Evolutionary conservation across 345 rosid genomes (phyloP).

Genomic region (Acer saccharum): DNA sequence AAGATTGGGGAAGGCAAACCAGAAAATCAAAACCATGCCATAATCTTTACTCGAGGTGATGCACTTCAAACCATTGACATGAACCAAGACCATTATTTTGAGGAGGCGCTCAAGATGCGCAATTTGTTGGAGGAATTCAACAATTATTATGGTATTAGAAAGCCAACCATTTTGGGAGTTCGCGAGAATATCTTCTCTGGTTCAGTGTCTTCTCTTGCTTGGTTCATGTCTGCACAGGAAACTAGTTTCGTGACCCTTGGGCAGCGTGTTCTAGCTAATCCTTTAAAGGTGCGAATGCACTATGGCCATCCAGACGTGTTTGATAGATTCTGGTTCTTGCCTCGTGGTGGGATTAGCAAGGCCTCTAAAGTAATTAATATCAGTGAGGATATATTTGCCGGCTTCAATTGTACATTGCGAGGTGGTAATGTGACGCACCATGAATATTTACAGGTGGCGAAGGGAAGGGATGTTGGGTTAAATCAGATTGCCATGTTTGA

Average conservation of each 20-base stretch:
- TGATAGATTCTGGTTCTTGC: slow-evolving; percentile 87
- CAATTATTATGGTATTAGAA: slow-evolving; percentile 68
- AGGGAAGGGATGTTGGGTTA: slow-evolving; percentile 91
- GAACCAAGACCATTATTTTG: slow-evolving; percentile 93
- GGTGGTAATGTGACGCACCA: slow-evolving; percentile 96
- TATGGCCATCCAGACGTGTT: slow-evolving; percentile 96
- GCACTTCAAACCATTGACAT: slow-evolving; percentile 95
- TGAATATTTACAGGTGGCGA: slow-evolving; percentile 91
- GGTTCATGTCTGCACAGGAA: slow-evolving; percentile 96
- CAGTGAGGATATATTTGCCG: slow-evolving; percentile 95
- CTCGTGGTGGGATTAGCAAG: slow-evolving; percentile 90
- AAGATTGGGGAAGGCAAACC: slow-evolving; percentile 97
- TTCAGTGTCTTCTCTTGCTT: slow-evolving; percentile 88
- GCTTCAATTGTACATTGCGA: slow-evolving; percentile 86
- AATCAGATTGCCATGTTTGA: slow-evolving; percentile 87
- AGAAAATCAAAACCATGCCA: slow-evolving; percentile 95
- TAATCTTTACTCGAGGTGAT: slow-evolving; percentile 92
- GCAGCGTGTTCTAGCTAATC: slow-evolving; percentile 91
- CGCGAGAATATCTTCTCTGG: slow-evolving; percentile 92
- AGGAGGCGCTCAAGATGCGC: slow-evolving; percentile 94
- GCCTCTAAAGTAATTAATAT: slow-evolving; percentile 85
- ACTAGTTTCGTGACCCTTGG: slow-evolving; percentile 87
- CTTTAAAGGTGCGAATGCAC: slow-evolving; percentile 89
- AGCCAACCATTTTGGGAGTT: slow-evolving; percentile 86
- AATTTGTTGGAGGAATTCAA: slow-evolving; percentile 87